Evolutionary conservation across 495 filamentous ascomycete genomes (phyloP).

Genomic region (Cercophora newfieldiana): DNA sequence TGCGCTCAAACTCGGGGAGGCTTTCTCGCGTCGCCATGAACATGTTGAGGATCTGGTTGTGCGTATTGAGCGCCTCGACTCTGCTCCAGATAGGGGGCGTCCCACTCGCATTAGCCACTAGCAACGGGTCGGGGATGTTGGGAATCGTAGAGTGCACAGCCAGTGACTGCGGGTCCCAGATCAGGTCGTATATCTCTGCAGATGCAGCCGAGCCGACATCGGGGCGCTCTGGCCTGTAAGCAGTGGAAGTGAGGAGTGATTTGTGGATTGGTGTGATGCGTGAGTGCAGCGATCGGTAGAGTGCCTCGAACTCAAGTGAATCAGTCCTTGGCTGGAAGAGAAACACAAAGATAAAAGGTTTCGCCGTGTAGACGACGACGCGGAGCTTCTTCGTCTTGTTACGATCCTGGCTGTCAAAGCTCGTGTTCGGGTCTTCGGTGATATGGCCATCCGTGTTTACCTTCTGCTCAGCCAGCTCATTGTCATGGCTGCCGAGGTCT

Average conservation of each 20-base stretch:
- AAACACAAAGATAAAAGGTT: constrained; percentile 89
- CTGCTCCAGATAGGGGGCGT: constrained; percentile 60
- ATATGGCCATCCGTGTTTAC: constrained; percentile 19
- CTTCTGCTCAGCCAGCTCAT: constrained; percentile 27
- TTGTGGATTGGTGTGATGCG: constrained; percentile 78
- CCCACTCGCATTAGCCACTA: neutral
- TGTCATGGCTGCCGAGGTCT: constrained; percentile 46
- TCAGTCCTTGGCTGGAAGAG: constrained; percentile 74
- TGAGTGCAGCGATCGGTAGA: constrained; percentile 81
- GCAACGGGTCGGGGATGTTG: constrained; percentile 73
- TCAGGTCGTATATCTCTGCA: constrained; percentile 74
- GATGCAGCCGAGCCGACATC: constrained; percentile 31
- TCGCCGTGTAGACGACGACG: constrained; percentile 70
- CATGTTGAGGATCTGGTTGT: constrained; percentile 79
- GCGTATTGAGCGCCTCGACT: constrained; percentile 85
- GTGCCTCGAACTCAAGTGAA: constrained; percentile 62
- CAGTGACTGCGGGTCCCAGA: constrained; percentile 77
- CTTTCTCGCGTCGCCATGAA: constrained; percentile 62
- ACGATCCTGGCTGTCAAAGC: constrained; percentile 48
- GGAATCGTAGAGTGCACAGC: constrained; percentile 84
- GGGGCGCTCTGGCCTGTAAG: constrained; percentile 49
- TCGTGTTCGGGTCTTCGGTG: constrained; percentile 20
- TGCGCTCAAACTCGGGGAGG: constrained; percentile 72
- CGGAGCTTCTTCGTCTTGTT: constrained; percentile 60
- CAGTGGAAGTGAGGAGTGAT: constrained; percentile 66